Conservation (phyloP, 176 grass and related monocot genomes). For the Alopecurus myosuroides region DNA sequence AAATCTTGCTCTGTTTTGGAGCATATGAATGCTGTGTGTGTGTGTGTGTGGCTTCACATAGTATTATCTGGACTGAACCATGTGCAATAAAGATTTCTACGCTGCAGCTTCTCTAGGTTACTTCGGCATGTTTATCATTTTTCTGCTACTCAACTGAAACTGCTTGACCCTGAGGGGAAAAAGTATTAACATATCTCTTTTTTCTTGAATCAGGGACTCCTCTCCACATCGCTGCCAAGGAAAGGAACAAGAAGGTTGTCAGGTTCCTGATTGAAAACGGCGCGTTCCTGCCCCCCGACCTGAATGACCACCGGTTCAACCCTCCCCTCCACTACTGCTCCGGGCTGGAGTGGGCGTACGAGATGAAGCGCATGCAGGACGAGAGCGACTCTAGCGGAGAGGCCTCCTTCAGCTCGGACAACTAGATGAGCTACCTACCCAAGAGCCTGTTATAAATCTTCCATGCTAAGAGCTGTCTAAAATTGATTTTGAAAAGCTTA, state of each 20-base stretch:
- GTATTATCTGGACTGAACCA: not conserved
- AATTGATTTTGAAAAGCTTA: not conserved
- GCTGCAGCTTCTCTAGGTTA: not conserved
- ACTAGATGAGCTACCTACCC: not conserved
- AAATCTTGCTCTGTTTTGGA: not conserved
- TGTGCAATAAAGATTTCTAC: not conserved
- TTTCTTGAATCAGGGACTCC: constrained; percentile 69
- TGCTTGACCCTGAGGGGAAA: not conserved
- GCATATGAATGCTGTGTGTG: not conserved
- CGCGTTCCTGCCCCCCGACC: constrained; percentile 85
- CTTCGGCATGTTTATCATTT: not conserved
- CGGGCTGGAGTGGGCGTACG: constrained; percentile 93
- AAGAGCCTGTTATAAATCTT: not conserved
- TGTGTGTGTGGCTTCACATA: not conserved
- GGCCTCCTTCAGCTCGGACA: constrained; percentile 45
- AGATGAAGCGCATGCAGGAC: constrained; percentile 74
- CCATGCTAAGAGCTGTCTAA: not conserved
- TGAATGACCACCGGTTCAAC: constrained; percentile 94
- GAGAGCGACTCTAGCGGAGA: constrained; percentile 29
- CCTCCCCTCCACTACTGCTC: constrained; percentile 96
- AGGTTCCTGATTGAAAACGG: constrained; percentile 91
- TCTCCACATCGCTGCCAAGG: constrained; percentile 90
- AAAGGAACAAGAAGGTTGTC: constrained; percentile 83
- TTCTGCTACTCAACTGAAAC: not conserved
- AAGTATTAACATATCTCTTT: not conserved